These are phyloP conservation scores for Phalaenopsis aphrodite DNA, from an alignment of 106 monocot genomes.

Conservation along the genomic window DNA sequence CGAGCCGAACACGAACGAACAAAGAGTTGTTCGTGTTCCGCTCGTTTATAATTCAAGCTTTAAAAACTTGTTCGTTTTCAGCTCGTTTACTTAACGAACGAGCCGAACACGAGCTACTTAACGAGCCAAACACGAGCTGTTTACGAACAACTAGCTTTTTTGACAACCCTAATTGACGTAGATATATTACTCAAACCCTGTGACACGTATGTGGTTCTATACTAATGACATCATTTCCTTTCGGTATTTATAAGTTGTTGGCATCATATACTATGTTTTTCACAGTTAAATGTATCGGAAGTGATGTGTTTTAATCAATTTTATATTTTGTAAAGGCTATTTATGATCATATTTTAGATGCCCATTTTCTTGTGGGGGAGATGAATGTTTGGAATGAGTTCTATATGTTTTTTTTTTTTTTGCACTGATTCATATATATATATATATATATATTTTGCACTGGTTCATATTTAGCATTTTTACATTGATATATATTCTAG, in stretches of 20 bases:
- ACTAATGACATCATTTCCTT: background rate
- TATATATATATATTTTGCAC: no score
- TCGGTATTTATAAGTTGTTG: background rate
- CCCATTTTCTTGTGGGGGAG: background rate
- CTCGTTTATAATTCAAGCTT: no score
- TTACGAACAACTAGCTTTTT: no score
- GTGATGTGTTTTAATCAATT: background rate
- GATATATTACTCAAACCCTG: background rate
- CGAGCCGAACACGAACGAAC: no score
- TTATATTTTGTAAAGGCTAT: background rate
- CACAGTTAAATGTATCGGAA: background rate
- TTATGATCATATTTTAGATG: background rate
- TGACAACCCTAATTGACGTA: no score
- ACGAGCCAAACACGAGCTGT: no score
- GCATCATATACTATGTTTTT: background rate
- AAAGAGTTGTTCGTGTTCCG: no score
- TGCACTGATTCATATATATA: background rate
- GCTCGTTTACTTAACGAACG: no score
- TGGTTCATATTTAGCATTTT: background rate
- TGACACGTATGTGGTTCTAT: background rate
- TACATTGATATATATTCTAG: background rate
- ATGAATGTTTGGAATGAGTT: background rate
- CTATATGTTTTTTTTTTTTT: background rate
- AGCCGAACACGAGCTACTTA: no score
- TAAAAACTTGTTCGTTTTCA: no score